Conservation (phyloP, 2,329 filamentous ascomycete species). For the Penicillium rolfsii region DNA sequence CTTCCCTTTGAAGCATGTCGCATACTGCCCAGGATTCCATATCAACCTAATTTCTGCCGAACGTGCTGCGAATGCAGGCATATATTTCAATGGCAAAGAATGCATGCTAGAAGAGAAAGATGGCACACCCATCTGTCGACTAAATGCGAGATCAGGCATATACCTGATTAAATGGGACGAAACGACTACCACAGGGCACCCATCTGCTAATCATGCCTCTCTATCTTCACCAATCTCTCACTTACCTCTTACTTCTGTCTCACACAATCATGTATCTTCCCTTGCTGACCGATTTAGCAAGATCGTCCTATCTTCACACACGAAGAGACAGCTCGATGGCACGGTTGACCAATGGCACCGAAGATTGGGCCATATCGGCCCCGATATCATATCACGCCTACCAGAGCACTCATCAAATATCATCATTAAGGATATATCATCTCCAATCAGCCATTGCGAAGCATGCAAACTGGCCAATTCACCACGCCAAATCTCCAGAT, state of each 20-base stretch:
- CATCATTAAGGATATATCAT: neutral
- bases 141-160: neutral
- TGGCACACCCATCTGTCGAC: neutral
- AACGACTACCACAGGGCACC: neutral
- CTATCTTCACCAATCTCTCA: neutral
- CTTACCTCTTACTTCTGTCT: neutral
- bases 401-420: neutral
- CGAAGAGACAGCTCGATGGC: neutral
- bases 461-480: neutral
- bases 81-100: neutral
- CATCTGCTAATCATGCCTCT: neutral
- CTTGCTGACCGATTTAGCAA: neutral
- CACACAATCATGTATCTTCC: neutral
- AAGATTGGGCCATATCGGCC: neutral
- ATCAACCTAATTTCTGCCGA: neutral
- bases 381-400: neutral
- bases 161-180: neutral
- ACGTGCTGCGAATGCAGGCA: neutral
- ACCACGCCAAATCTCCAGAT: neutral
- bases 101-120: neutral
- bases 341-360: neutral
- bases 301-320: neutral
- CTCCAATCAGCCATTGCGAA: neutral
- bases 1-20: neutral
- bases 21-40: neutral